A percentile compares a stretch with the other conserved stretches of the same genome.
Evolutionary conservation across 2,329 filamentous ascomycete species (phyloP).

Genomic region (Helicocarpus griseus): DNA sequence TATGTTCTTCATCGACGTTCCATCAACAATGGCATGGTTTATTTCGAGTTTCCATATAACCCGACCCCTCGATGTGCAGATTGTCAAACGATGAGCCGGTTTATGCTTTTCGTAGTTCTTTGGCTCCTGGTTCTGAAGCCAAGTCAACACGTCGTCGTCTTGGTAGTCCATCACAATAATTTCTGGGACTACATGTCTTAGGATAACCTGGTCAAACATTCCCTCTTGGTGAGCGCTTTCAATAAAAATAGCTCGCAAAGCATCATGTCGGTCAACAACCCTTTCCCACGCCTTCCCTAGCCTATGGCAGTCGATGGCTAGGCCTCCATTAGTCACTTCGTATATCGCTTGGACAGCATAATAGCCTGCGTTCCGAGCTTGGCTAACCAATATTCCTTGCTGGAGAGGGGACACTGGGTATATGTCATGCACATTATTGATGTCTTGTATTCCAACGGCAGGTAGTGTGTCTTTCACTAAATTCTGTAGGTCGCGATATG

Average conservation of each 20-base stretch:
- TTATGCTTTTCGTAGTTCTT: constrained; percentile 17
- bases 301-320: background rate
- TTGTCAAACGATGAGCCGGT: constrained; percentile 28
- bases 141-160: constrained; percentile 18
- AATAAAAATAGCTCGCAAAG: constrained; percentile 17
- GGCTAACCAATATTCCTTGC: constrained; percentile 13
- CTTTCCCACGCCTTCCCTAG: constrained; percentile 7
- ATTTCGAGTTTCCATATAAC: constrained; percentile 34
- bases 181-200: constrained; percentile 8
- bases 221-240: constrained; percentile 22
- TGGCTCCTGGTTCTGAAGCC: constrained; percentile 14
- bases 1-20: constrained; percentile 32
- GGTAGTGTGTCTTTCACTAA: constrained; percentile 28
- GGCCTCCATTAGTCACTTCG: constrained; percentile 1
- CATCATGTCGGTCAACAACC: constrained; percentile 7
- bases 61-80: constrained; percentile 23
- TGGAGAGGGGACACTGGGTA: constrained; percentile 27
- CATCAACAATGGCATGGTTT: constrained; percentile 37
- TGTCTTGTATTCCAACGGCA: constrained; percentile 22
- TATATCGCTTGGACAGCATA: constrained; percentile 7
- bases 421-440: constrained; percentile 22
- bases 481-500: constrained; percentile 30
- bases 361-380: background rate
- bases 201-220: constrained; percentile 7
- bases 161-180: constrained; percentile 22